Evolutionary conservation across 495 filamentous ascomycete genomes (phyloP), one percentile per base, ranked within the genome.

Genomic region (Rostrohypoxylon terebratum): DNA sequence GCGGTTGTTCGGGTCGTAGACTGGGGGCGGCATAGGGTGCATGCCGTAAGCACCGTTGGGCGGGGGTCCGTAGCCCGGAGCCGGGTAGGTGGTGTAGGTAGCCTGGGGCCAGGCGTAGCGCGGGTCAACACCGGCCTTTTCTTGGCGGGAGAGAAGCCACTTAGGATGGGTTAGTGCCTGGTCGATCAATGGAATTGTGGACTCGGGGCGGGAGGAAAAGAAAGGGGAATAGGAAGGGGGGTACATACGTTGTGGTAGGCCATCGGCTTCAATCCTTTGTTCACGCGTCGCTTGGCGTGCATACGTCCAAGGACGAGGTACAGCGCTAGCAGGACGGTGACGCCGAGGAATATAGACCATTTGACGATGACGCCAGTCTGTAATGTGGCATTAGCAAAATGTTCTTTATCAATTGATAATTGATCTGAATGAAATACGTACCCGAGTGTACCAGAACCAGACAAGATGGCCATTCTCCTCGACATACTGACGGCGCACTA

Each of bases 271-370:
- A 86, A 75, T 14, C 91, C 90, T 70, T 84, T 87, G 45, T 80
- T 83, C 58, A 94, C 81, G 50, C 92, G 85, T 48, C 81, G 80
- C 80, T 88, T 85, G 42, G 91, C 92, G 77, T 94, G 92, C 68
- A 89, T 84, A 69, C 87, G 87, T 71, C 89, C 88, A 36, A 89
- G 76, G 33, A 92, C 74, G 72, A 89, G 81, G 65, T 87, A 82
- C 28, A 88, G 75, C 69, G 85, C 69, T 63, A 90, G 75, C 42
- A 90, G 38, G 33, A 86, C 47, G 23, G 88, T 77, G 54, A 85
- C 59, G 53, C 80, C 84, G 65, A 90, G 85, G 75, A 93, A 87
- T 47, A 94, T 77, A 31, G 84, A 84, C 86, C 90, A 94, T 79
- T 92, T 92, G 71, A 92, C 78, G 60, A 88, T 88, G 53, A 84